A percentile compares a stretch with the other conserved stretches of the same genome.
phyloP scores from a whole-genome alignment of 805 yeast genomes.

The Suhomyces xylopsoci region DNA sequence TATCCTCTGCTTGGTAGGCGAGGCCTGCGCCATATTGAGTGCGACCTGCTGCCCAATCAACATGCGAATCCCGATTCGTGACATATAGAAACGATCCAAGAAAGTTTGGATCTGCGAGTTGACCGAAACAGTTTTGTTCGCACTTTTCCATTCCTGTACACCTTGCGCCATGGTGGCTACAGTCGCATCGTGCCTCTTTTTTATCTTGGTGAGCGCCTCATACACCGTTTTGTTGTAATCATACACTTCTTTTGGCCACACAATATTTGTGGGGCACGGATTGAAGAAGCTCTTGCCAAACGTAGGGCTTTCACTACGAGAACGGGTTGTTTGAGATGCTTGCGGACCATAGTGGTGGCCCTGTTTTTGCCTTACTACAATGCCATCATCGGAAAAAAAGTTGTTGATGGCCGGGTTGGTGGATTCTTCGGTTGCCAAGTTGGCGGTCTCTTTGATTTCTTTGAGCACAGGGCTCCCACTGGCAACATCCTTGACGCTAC shows the following conservation, averaged over 20 bases:
- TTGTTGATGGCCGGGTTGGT: conserved; percentile 39
- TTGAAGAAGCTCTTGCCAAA: conserved; percentile 48
- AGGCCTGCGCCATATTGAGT: conserved; percentile 61
- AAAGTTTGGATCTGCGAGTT: conserved; percentile 76
- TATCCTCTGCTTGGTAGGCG: conserved; percentile 38
- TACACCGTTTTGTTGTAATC: conserved; percentile 68
- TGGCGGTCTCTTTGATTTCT: conserved; percentile 9
- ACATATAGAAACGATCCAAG: conserved; percentile 83
- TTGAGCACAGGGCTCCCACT: not conserved
- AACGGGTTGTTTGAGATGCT: conserved; percentile 8
- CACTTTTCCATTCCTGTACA: conserved; percentile 82
- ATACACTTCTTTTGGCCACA: conserved; percentile 73
- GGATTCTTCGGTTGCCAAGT: conserved; percentile 29
- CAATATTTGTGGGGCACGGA: conserved; percentile 50
- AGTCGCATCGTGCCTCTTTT: conserved; percentile 86
- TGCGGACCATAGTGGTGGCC: not conserved
- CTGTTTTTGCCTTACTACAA: conserved; percentile 26
- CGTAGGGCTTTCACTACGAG: conserved; percentile 25
- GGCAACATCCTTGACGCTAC: not conserved
- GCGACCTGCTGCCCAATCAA: conserved; percentile 93
- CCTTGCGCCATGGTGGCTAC: conserved; percentile 92
- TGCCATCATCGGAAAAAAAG: conserved; percentile 52
- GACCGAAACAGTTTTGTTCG: conserved; percentile 46
- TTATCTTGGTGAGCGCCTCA: conserved; percentile 65
- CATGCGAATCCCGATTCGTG: conserved; percentile 90